These are phyloP conservation scores for Penicillium diatomitis DNA, from an alignment of 495 filamentous ascomycete genomes.

Conservation along the genomic window DNA sequence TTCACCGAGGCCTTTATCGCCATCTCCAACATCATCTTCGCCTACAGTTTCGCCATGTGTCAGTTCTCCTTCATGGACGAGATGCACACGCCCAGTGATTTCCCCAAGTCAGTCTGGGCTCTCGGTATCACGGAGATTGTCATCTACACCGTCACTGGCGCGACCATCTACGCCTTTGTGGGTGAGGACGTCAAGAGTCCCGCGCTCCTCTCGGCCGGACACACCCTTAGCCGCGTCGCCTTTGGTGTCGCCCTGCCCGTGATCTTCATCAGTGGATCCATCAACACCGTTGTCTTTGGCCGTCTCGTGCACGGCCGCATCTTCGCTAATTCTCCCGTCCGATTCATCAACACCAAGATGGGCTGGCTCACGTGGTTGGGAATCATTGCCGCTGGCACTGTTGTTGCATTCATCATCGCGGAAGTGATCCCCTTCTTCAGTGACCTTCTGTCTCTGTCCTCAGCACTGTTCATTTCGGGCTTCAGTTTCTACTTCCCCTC, in stretches of 20 bases:
- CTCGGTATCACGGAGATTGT: conserved; percentile 53
- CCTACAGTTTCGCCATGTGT: conserved; percentile 54
- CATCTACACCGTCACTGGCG: conserved; percentile 60
- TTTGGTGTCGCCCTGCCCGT: conserved; percentile 68
- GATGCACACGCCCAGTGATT: conserved; percentile 60
- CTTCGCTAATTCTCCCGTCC: conserved; percentile 42
- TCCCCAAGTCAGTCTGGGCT: conserved; percentile 49
- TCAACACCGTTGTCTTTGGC: conserved; percentile 51
- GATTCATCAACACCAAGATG: conserved; percentile 50
- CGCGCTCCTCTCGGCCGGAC: conserved; percentile 55
- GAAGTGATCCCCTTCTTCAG: conserved; percentile 63
- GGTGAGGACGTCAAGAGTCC: conserved; percentile 57
- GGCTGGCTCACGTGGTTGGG: conserved; percentile 50
- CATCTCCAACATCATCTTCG: conserved; percentile 63
- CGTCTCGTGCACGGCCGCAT: conserved; percentile 54
- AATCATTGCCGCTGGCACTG: conserved; percentile 43
- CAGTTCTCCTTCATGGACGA: conserved; percentile 68
- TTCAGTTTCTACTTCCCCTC: conserved; percentile 33
- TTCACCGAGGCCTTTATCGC: conserved; percentile 44
- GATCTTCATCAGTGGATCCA: conserved; percentile 58
- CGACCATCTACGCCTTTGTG: conserved; percentile 59
- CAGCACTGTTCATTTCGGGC: conserved; percentile 31
- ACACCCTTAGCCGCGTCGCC: conserved; percentile 53
- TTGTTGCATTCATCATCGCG: conserved; percentile 59
- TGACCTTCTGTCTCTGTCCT: conserved; percentile 48